Conservation (phyloP, 352 stramenopile genomes). For the Peronospora destructor region DNA sequence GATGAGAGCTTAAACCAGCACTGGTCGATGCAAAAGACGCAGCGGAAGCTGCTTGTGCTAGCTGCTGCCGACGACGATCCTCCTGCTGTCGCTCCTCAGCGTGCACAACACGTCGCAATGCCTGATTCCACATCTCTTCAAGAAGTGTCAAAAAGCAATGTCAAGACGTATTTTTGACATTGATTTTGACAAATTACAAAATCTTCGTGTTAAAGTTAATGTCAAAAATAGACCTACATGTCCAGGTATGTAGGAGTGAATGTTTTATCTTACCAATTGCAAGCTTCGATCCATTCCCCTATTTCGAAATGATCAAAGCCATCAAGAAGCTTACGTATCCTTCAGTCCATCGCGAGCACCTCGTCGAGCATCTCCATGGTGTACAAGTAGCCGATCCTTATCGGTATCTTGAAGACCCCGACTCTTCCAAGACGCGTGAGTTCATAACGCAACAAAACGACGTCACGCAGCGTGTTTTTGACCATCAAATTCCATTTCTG, state of each 20-base stretch:
- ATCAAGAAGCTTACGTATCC: constrained; percentile 43
- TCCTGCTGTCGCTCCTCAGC: constrained; percentile 26
- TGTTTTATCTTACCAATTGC: background rate
- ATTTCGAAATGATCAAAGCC: background rate
- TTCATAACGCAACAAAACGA: constrained; percentile 78
- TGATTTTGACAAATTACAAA: too few species aligned
- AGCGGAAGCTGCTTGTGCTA: constrained; percentile 12
- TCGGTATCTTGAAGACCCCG: constrained; percentile 75
- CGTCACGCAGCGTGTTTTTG: constrained; percentile 57
- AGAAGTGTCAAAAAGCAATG: too few species aligned
- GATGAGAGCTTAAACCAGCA: background rate
- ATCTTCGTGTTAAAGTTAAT: too few species aligned
- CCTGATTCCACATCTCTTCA: constrained; percentile 33
- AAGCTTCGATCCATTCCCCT: background rate
- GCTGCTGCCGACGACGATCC: constrained; percentile 23
- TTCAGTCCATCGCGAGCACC: constrained; percentile 35
- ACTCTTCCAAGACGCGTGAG: constrained; percentile 66
- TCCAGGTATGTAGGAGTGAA: too few species aligned
- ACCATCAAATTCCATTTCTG: constrained; percentile 55
- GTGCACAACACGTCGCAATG: constrained; percentile 23
- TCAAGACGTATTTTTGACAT: too few species aligned
- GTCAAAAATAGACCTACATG: too few species aligned
- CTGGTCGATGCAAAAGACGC: constrained; percentile 7
- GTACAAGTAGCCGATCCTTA: constrained; percentile 56
- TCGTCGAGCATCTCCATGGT: constrained; percentile 56